Percentiles rank a stretch among this genome's conserved stretches.
Conservation (phyloP, 1,139 yeast species). For the Sugiyamaella sp. region DNA sequence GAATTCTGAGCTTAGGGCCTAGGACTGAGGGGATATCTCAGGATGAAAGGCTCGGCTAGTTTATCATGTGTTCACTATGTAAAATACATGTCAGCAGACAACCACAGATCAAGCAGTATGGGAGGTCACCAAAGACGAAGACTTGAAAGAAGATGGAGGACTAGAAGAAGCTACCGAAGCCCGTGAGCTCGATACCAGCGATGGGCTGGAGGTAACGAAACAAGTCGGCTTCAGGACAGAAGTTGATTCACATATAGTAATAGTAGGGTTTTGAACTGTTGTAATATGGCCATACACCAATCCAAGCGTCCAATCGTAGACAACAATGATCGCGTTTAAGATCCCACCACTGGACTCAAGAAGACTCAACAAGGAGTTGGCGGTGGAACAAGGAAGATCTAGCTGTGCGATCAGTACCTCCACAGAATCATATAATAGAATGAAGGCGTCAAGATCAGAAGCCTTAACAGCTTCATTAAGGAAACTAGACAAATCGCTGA, state of each 20-base stretch:
- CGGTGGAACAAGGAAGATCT: constrained; percentile 9
- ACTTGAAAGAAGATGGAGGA: too few relatives aligned
- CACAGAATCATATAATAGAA: constrained; percentile 5
- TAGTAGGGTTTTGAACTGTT: background rate
- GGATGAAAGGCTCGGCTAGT: too few relatives aligned
- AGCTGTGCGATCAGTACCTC: constrained; percentile 1
- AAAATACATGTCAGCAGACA: background rate
- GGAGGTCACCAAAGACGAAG: too few relatives aligned
- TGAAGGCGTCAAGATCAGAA: constrained; percentile 3
- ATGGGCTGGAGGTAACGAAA: background rate
- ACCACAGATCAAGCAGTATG: background rate
- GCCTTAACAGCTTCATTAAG: background rate
- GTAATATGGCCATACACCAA: background rate
- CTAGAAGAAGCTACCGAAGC: too few relatives aligned
- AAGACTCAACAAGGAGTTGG: background rate
- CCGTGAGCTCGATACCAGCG: too few relatives aligned
- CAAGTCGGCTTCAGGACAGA: background rate
- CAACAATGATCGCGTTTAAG: too few relatives aligned
- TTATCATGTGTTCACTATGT: too few relatives aligned
- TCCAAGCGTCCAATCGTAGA: background rate
- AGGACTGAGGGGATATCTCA: too few relatives aligned
- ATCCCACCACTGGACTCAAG: constrained; percentile 1
- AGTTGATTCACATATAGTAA: background rate
- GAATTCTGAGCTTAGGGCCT: too few relatives aligned
- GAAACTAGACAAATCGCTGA: background rate